Percentiles rank a stretch among this genome's conserved stretches.
Conservation (phyloP, 441 rosid genomes). For the Raphanus hybrid region DNA sequence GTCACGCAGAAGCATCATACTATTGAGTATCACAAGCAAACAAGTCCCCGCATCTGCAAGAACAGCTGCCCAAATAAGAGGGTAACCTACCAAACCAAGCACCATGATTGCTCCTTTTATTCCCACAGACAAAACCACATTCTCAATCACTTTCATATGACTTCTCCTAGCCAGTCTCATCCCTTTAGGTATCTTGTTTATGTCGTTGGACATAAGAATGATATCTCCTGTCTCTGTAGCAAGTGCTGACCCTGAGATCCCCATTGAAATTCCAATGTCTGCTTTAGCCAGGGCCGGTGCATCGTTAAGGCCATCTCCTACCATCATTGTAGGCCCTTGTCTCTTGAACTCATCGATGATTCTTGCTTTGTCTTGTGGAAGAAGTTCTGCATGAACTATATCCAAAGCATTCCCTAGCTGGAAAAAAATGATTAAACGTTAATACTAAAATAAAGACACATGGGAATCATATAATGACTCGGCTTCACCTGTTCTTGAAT, state of each 20-base stretch:
- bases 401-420: constrained; percentile 67
- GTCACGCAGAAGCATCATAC: neutral
- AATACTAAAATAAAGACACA: too few species aligned
- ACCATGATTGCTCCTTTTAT: too few species aligned
- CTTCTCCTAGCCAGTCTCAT: constrained; percentile 65
- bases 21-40: neutral
- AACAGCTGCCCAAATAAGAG: too few species aligned
- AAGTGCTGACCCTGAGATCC: constrained; percentile 81
- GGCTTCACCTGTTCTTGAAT: constrained; percentile 67
- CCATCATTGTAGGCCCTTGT: constrained; percentile 71
- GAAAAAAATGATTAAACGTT: constrained; percentile 8
- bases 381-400: constrained; percentile 63
- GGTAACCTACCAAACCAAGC: too few species aligned
- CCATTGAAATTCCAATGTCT: constrained; percentile 89
- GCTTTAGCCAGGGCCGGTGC: constrained; percentile 85
- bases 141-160: constrained; percentile 63
- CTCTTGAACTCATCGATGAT: constrained; percentile 52
- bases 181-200: constrained; percentile 64
- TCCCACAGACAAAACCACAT: constrained; percentile 11
- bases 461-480: neutral
- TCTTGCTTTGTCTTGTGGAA: constrained; percentile 69
- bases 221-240: constrained; percentile 77
- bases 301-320: constrained; percentile 87
- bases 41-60: too few species aligned
- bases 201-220: constrained; percentile 81